phyloP scores from a whole-genome alignment of 2,329 filamentous ascomycete species.

The Paramyrothecium sp. region DNA sequence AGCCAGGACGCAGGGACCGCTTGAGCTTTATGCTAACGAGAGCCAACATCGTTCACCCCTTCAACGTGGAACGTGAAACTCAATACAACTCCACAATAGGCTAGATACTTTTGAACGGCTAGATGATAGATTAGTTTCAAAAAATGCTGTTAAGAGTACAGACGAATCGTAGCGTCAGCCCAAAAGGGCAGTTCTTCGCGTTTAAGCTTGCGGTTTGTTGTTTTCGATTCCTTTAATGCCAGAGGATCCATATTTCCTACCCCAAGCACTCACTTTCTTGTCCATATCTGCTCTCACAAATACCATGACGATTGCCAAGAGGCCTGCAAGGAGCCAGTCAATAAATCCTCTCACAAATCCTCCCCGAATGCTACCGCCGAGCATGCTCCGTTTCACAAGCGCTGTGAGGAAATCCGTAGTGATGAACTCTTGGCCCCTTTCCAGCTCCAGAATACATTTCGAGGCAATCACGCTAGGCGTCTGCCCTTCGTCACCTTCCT shows the following conservation, averaged over 20 bases:
- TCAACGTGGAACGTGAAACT: too few relatives aligned
- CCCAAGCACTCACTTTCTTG: not conserved
- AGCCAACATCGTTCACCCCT: too few relatives aligned
- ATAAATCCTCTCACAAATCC: not conserved
- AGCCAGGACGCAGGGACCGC: too few relatives aligned
- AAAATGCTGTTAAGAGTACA: too few relatives aligned
- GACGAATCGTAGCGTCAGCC: too few relatives aligned
- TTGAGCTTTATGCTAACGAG: too few relatives aligned
- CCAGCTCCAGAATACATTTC: not conserved
- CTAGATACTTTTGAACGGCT: too few relatives aligned
- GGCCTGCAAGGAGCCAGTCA: not conserved
- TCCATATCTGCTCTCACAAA: not conserved
- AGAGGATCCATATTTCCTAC: not conserved
- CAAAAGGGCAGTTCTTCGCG: too few relatives aligned
- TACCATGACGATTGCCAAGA: not conserved
- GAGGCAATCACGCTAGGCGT: constrained; percentile 19
- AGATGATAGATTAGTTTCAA: too few relatives aligned
- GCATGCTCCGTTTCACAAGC: not conserved
- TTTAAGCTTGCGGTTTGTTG: too few relatives aligned
- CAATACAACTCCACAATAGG: too few relatives aligned
- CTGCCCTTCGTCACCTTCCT: constrained; percentile 71
- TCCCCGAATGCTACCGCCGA: constrained; percentile 1
- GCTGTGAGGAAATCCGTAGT: not conserved
- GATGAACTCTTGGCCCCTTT: not conserved
- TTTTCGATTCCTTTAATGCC: too few relatives aligned